Percentiles rank a stretch among this genome's conserved stretches.
Evolutionary conservation across 2,329 filamentous ascomycete genomes (phyloP).

Genomic region (Sarocladium kiliense): DNA sequence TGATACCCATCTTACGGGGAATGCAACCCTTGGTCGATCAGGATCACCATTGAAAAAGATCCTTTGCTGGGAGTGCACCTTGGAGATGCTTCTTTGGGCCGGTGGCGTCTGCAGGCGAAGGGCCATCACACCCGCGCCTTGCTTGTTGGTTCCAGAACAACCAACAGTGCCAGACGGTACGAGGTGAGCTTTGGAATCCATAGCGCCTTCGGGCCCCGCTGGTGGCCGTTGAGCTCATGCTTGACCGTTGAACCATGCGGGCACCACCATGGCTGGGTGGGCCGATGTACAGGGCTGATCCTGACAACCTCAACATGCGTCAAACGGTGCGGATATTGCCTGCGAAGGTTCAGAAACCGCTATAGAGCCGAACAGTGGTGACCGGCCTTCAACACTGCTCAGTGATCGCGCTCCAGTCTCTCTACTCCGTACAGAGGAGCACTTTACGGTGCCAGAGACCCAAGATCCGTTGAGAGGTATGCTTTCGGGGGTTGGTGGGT

Average conservation of each 20-base stretch:
- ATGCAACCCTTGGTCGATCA: conserved; percentile 1
- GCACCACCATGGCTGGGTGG: background rate
- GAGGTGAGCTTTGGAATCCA: background rate
- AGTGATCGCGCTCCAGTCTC: too few relatives aligned
- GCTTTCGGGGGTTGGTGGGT: background rate
- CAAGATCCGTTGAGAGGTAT: too few relatives aligned
- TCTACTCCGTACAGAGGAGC: too few relatives aligned
- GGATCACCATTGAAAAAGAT: conserved; percentile 6
- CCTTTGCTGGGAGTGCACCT: background rate
- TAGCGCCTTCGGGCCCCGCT: background rate
- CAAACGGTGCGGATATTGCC: background rate
- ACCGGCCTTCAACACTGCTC: too few relatives aligned
- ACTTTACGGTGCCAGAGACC: too few relatives aligned
- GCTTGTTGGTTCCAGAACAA: background rate
- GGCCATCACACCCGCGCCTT: background rate
- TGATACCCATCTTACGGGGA: background rate
- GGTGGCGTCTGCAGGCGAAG: conserved; percentile 7
- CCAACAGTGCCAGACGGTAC: background rate
- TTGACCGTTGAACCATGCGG: conserved; percentile 7
- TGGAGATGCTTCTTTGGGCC: background rate
- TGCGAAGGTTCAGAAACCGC: background rate
- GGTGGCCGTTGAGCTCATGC: conserved; percentile 3
- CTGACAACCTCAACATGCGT: background rate
- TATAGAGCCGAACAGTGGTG: too few relatives aligned
- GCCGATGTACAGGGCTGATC: conserved; percentile 1